Evolutionary conservation across 1,284 basidiomycete species (phyloP).

Genomic region (Heterobasidion occidentale): DNA sequence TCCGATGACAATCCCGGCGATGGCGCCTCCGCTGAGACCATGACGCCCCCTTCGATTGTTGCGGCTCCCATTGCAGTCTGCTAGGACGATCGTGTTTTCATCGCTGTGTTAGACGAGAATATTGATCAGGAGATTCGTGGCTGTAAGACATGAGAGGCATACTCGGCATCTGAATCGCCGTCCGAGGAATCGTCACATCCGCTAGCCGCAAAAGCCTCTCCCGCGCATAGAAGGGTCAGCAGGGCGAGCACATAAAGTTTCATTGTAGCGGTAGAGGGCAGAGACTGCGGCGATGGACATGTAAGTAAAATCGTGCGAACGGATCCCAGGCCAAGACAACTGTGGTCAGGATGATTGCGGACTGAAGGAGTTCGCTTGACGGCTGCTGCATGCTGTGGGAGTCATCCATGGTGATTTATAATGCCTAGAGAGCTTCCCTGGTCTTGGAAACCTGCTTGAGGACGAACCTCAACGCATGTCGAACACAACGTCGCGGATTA

Average conservation of each 20-base stretch:
- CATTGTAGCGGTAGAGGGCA: background rate
- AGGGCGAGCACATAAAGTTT: background rate
- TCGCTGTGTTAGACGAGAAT: background rate
- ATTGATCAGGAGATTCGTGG: background rate
- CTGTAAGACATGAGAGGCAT: too few species aligned
- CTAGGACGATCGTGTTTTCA: background rate
- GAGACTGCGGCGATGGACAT: background rate
- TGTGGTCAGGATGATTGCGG: background rate
- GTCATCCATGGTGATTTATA: too few species aligned
- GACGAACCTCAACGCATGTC: background rate
- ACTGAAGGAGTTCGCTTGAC: background rate
- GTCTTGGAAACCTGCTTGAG: too few species aligned
- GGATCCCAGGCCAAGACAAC: background rate
- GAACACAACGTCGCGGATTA: background rate
- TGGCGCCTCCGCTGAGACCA: conserved; percentile 13
- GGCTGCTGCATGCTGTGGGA: too few species aligned
- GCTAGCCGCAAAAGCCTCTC: background rate
- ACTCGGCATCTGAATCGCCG: too few species aligned
- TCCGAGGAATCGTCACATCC: background rate
- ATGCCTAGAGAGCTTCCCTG: too few species aligned
- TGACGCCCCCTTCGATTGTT: background rate
- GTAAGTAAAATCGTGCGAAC: background rate
- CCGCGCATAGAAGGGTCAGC: background rate
- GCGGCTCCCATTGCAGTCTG: background rate
- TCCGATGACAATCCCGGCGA: conserved; percentile 21